Evolutionary conservation across 1,284 basidiomycete species (phyloP).

Genomic region (Cryptococcus sp.): DNA sequence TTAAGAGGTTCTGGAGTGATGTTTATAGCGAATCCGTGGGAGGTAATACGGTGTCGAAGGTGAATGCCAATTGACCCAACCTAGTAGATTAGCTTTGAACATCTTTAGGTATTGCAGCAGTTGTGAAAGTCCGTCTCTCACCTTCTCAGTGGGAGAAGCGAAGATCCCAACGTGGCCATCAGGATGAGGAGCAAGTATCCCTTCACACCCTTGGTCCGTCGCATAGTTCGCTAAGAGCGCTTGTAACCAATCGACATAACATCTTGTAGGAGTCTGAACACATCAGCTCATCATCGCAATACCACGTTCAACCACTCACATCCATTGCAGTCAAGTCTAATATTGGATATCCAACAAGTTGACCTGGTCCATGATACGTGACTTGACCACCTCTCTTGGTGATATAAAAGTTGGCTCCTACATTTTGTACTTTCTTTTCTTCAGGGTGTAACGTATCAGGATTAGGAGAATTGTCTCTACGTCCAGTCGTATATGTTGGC

Average conservation of each 20-base stretch:
- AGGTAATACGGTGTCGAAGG: constrained; percentile 86
- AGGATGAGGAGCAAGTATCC: constrained; percentile 45
- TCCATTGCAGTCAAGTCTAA: constrained; percentile 67
- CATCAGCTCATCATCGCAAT: not conserved
- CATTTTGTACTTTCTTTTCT: constrained; percentile 59
- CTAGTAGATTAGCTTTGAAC: constrained; percentile 49
- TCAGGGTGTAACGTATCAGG: constrained; percentile 60
- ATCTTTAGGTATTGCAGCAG: not conserved
- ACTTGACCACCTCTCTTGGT: constrained; percentile 86
- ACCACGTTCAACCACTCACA: constrained; percentile 34
- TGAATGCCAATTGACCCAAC: constrained; percentile 95
- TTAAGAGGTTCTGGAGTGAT: constrained; percentile 68
- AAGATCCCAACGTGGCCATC: constrained; percentile 50
- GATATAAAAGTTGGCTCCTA: constrained; percentile 82
- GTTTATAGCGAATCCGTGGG: constrained; percentile 94
- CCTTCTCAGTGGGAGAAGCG: constrained; percentile 41
- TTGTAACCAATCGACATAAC: constrained; percentile 52
- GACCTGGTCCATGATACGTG: constrained; percentile 97
- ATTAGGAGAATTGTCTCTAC: constrained; percentile 60
- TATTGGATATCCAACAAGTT: constrained; percentile 92
- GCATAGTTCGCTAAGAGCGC: constrained; percentile 42
- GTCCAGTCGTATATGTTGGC: constrained; percentile 89
- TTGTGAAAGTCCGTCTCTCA: constrained; percentile 20
- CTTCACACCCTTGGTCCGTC: constrained; percentile 17
- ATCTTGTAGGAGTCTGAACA: constrained; percentile 47